These are phyloP conservation scores for Aspergillus coremiiformis DNA, from an alignment of 495 filamentous ascomycete genomes.

Conservation along the genomic window DNA sequence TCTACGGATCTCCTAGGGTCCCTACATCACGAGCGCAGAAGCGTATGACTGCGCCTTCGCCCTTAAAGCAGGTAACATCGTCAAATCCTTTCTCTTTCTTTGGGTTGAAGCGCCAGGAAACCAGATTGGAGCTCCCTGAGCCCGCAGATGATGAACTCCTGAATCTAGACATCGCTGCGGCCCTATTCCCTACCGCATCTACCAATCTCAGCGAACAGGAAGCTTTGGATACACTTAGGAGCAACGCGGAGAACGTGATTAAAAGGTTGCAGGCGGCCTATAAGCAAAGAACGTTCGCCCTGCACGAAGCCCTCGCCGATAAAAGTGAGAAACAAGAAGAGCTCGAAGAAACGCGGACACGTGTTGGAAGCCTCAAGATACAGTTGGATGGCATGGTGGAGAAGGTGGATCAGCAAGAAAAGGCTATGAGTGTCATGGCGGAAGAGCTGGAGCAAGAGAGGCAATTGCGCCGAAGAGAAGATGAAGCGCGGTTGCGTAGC, in stretches of 20 bases:
- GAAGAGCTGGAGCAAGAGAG: constrained; percentile 58
- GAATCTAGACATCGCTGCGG: constrained; percentile 54
- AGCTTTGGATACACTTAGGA: constrained; percentile 62
- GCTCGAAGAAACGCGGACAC: constrained; percentile 64
- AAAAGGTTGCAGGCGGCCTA: constrained; percentile 64
- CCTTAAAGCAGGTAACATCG: constrained; percentile 26
- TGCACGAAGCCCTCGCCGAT: constrained; percentile 55
- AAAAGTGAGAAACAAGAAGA: constrained; percentile 62
- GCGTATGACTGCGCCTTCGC: constrained; percentile 27
- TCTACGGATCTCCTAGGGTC: constrained; percentile 12
- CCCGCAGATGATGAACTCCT: constrained; percentile 55
- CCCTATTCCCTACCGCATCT: constrained; percentile 52
- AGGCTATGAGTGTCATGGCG: constrained; percentile 53
- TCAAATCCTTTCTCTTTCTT: constrained; percentile 35
- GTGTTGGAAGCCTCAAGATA: constrained; percentile 55
- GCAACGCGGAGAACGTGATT: constrained; percentile 60
- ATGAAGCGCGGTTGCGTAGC: constrained; percentile 40
- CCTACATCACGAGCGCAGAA: constrained; percentile 24
- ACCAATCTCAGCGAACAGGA: constrained; percentile 52
- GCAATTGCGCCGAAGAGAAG: constrained; percentile 45
- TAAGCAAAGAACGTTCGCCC: constrained; percentile 49
- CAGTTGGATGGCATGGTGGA: constrained; percentile 73
- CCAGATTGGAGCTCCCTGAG: constrained; percentile 22
- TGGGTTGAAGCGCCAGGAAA: constrained; percentile 28
- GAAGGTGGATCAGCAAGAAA: constrained; percentile 58